Evolutionary conservation across 2,329 filamentous ascomycete species (phyloP), one percentile per base, ranked within the genome.

Genomic region (Juglanconis oblonga): DNA sequence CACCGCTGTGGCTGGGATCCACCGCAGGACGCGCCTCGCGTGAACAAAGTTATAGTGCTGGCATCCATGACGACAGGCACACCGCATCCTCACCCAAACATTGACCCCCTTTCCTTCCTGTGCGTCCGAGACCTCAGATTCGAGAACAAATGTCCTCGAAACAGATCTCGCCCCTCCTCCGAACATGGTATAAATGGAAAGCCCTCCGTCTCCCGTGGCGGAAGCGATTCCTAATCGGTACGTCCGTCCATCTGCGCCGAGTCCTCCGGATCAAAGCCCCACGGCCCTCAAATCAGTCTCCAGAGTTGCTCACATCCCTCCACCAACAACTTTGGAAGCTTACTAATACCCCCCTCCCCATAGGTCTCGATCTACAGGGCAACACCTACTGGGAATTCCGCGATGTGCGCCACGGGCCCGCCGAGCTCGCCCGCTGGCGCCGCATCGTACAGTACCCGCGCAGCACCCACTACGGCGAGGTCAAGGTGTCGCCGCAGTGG

Each of bases 321-420:
- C 11, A 24, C 24, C 24, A 24, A 24, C 24, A 24, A 24, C 24
- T 24, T 24, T 24, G 24, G 24, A 24, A 24, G 24, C 55, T 31
- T 56, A 29, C 36, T 31, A 29, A 10, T 31, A 29, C 5, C 17
- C 45, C 45, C 45, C 47, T 51, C 29, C 11, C 32, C 45, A 17
- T 29, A 88, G 86, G 87, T 65, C 78, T 82, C 67, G 87, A 89
- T 69, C 83, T 88, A 60, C 69, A 83, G 31, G 85, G 86, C 58
- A 88, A 89, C 74, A 88, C 86, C 4, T 89, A 83, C 76, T 89
- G 87, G 86, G 84, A 88, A 67, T 88, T 89, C 73, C 79, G 79
- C 61, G 81, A 87, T 65, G 67, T 73, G 6, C 77, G 79, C 57
- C 67, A 72, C 40, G 73, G 76, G 52, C 61, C 71, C 50, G 66